Conservation (phyloP, 1,139 yeast species). For the Pichia sp. region DNA sequence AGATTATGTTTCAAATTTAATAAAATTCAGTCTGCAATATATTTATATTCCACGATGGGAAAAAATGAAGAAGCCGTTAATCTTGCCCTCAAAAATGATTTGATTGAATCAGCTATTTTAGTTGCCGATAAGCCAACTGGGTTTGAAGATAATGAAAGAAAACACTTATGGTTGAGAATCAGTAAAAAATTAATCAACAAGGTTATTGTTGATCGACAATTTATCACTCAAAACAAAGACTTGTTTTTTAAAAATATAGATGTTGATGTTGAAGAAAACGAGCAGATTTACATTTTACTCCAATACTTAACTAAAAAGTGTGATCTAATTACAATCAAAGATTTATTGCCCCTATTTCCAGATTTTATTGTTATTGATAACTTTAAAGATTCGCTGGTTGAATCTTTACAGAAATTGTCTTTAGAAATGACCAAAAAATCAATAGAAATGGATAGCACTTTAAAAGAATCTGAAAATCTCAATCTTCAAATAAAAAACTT, state of each 20-base stretch:
- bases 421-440: constrained; percentile 56
- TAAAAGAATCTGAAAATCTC: constrained; percentile 56
- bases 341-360: constrained; percentile 77
- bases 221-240: constrained; percentile 20
- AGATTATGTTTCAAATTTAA: constrained; percentile 62
- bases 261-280: constrained; percentile 1
- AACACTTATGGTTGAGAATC: constrained; percentile 68
- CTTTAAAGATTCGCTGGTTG: constrained; percentile 76
- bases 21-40: constrained; percentile 60
- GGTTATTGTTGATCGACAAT: constrained; percentile 26
- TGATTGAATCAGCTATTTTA: constrained; percentile 54
- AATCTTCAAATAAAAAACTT: constrained; percentile 51
- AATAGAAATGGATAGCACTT: constrained; percentile 70
- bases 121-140: constrained; percentile 48
- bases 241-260: constrained; percentile 12
- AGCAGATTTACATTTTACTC: constrained; percentile 25
- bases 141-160: constrained; percentile 39
- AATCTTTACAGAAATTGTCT: constrained; percentile 70
- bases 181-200: constrained; percentile 51
- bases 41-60: constrained; percentile 59
- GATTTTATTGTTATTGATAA: constrained; percentile 77
- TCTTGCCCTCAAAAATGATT: constrained; percentile 58
- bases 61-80: constrained; percentile 77
- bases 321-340: constrained; percentile 66
- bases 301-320: constrained; percentile 45